Evolutionary conservation across 2,329 filamentous ascomycete species (phyloP), one percentile per base, ranked within the genome.

Genomic region (Fusarium acutatum): DNA sequence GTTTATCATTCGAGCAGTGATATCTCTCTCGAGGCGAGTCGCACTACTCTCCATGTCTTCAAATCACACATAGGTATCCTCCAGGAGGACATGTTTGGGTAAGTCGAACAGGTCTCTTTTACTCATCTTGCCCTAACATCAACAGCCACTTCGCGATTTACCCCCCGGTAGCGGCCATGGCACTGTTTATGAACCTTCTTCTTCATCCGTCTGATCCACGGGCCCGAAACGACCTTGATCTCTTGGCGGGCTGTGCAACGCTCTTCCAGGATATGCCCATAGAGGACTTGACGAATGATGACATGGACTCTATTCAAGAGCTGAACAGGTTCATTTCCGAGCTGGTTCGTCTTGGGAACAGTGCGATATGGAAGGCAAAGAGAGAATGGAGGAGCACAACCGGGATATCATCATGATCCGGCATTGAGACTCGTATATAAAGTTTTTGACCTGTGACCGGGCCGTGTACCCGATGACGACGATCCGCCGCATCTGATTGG

Each of bases 1-100:
- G 60, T 65, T 14, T 65, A 65, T 38, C 60, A 65, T 20, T 65
- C 60, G 3, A 65, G 63, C 1, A 65, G 60, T 15, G 60, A 65
- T n/a, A 20, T 65, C 3, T 65, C 60, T 3, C 46, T 65, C 0
- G 40, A 37, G 1, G 63, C 63, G 5, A 65, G 63, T 20, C 60
- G 63, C 1, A 65, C 28, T 1, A 65, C 35, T 4, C 22, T 65
- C 0, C 47, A 35, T 1, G 65, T 47, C 3, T 41, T 46, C 3
- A 57, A 47, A 24, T 17, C 6, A 7, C 11, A 32, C 4, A 20
- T 10, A 7, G 7, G 30, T 5, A 2, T 65, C 3, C 22, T 65
- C 0, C 38, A 47, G 1, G 34, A 32, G 4, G 34, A 65, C 4
- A 18, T 56, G 11, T 65, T 65, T 28, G 47, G 46, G 62, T 46